Base-by-base conservation (phyloP, 2,329 filamentous ascomycete genomes). In the Biscogniauxia sp. region DNA sequence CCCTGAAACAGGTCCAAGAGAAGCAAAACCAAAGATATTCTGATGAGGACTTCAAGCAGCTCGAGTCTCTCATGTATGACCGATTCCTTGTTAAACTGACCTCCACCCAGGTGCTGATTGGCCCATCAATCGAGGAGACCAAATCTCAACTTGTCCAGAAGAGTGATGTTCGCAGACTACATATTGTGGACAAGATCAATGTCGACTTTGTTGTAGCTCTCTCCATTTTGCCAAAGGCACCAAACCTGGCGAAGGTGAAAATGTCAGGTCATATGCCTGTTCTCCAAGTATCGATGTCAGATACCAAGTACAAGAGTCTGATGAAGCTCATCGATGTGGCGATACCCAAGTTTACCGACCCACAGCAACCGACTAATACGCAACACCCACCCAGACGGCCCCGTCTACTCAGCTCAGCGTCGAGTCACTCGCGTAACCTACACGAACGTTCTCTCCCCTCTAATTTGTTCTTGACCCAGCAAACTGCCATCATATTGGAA, bases 301-400 rank as follows among this genome's bases (percentile, higher is more conserved):
- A 99, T 70, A 88, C 88, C 45, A 99, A 99, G 74, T 99, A 99
- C 80, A 99, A 98, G 79, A 93, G 87, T 53, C 76, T 99, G 61
- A 99, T 99, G 95, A 93, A 88, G 69, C 82, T 99, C 51, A 94
- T 99, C 63, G 94, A 99, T 62, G 93, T 97, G 59, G 93, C 95
- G 0, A 91, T 99, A 61, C 96, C 95, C 1, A 93, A 90, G 63
- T 89, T 98, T 60, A 84, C 82, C 17, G 79, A 82, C 1, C 75
- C 79, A 9, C 71, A 77, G 20, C 70, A 75, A 4, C 69, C 74
- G 67, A 70, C 65, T 55, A 71, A 60, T 5, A 55, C 60, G 0
- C 64, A 68, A 57, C 60, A 63, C 58, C 70, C 69, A 50, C 66
- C 72, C 41, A 79, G 77, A 59, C 75, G 82, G 7, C 82, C 82